These are phyloP conservation scores for Apiospora marii DNA, from an alignment of 2,329 filamentous ascomycete genomes.

Conservation along the genomic window DNA sequence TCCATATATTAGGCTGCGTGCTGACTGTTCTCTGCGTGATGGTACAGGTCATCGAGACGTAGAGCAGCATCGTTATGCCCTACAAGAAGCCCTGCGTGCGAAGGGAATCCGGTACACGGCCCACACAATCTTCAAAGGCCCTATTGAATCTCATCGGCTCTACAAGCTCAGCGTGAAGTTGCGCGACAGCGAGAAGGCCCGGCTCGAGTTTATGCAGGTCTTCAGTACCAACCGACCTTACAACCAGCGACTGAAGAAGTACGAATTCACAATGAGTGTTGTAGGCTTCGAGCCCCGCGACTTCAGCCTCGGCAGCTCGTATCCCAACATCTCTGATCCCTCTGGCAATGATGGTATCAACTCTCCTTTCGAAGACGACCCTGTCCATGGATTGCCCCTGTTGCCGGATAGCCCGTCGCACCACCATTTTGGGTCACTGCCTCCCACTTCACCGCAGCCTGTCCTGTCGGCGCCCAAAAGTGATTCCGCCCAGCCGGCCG, in stretches of 20 bases:
- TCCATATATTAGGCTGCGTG: conserved; percentile 35
- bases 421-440: conserved; percentile 30
- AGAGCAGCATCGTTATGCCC: conserved; percentile 29
- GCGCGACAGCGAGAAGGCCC: conserved; percentile 44
- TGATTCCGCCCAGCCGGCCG: conserved; percentile 29
- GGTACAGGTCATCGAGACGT: conserved; percentile 32
- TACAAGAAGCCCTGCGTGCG: conserved; percentile 31
- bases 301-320: conserved; percentile 55
- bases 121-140: conserved; percentile 12
- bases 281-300: conserved; percentile 56
- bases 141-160: conserved; percentile 28
- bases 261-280: conserved; percentile 39
- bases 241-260: conserved; percentile 31
- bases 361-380: conserved; percentile 10
- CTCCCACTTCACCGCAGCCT: conserved; percentile 30
- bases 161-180: conserved; percentile 19
- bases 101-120: conserved; percentile 32
- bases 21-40: conserved; percentile 18
- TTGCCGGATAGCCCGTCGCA: conserved; percentile 12
- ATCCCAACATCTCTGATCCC: conserved; percentile 41
- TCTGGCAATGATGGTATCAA: conserved; percentile 10
- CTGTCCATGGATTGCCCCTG: conserved; percentile 41
- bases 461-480: conserved; percentile 20
- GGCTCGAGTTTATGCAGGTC: conserved; percentile 52
- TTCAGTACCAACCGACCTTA: conserved; percentile 36